phyloP scores from a whole-genome alignment of 176 grass and related monocot genomes.

The Paspalum vaginatum region DNA sequence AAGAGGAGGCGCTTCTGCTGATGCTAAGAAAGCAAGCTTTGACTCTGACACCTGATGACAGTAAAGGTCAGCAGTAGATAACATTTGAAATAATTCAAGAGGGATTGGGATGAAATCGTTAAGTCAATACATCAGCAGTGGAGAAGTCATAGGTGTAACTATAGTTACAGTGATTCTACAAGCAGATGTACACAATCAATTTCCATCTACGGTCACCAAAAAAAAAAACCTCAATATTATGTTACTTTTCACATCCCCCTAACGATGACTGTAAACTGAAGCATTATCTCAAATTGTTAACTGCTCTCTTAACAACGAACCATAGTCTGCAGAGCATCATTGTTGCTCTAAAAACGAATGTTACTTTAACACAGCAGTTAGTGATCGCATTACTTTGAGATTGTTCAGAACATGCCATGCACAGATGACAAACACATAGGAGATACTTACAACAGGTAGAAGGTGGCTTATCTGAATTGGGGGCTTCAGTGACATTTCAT shows the following conservation, averaged over 20 bases:
- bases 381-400: not conserved
- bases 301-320: not conserved
- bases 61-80: not conserved
- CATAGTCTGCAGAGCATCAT: not conserved
- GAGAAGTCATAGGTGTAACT: not conserved
- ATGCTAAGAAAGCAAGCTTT: slow-evolving; percentile 78
- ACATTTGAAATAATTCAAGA: not conserved
- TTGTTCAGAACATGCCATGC: not conserved
- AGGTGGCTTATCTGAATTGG: slow-evolving; percentile 64
- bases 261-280: not conserved
- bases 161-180: not conserved
- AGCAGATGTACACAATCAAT: not conserved
- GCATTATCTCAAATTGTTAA: not conserved
- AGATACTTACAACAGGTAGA: slow-evolving; percentile 65
- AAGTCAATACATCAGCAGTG: not conserved
- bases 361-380: not conserved
- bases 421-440: slow-evolving; percentile 18
- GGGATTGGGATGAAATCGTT: not conserved
- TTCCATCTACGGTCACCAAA: not conserved
- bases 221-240: not conserved
- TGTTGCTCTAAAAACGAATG: slow-evolving; percentile 12
- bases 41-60: slow-evolving; percentile 66
- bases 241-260: not conserved
- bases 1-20: slow-evolving; percentile 83
- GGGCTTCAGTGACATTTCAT: slow-evolving; percentile 80